phyloP scores from a whole-genome alignment of 1,284 basidiomycete species.

The Ustilago cynodontis region DNA sequence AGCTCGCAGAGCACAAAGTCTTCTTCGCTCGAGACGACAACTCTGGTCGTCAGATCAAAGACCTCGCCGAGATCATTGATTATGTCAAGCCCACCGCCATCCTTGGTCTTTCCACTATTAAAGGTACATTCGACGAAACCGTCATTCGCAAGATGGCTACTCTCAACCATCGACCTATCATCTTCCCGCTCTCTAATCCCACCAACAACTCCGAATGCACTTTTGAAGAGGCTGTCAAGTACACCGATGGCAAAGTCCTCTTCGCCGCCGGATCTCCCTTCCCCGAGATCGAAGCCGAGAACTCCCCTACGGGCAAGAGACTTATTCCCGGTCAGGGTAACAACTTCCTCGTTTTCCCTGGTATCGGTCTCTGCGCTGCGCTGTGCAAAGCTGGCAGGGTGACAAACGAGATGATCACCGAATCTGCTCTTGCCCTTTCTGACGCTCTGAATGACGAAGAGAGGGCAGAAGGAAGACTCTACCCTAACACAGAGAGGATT shows the following conservation, averaged over 20 bases:
- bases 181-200: constrained; percentile 97
- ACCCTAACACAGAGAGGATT: constrained; percentile 64
- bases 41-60: constrained; percentile 61
- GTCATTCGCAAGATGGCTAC: constrained; percentile 86
- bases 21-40: constrained; percentile 68
- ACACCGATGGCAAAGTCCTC: constrained; percentile 76
- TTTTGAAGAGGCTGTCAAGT: constrained; percentile 84
- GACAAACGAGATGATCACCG: constrained; percentile 80
- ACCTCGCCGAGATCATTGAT: constrained; percentile 82
- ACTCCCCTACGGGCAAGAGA: constrained; percentile 74
- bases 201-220: constrained; percentile 80
- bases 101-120: constrained; percentile 88
- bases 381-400: constrained; percentile 80
- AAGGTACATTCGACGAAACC: constrained; percentile 82
- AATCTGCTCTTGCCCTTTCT: constrained; percentile 79
- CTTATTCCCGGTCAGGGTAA: constrained; percentile 90
- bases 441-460: constrained; percentile 82
- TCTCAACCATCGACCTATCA: constrained; percentile 86
- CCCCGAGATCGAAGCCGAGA: constrained; percentile 73
- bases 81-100: constrained; percentile 91
- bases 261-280: constrained; percentile 94
- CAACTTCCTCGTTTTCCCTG: constrained; percentile 75
- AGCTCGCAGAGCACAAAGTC: constrained; percentile 63
- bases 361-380: constrained; percentile 65
- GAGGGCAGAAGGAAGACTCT: constrained; percentile 69